Evolutionary conservation across 75 land plant species (phyloP).

Genomic region (Picea sitchensis): DNA sequence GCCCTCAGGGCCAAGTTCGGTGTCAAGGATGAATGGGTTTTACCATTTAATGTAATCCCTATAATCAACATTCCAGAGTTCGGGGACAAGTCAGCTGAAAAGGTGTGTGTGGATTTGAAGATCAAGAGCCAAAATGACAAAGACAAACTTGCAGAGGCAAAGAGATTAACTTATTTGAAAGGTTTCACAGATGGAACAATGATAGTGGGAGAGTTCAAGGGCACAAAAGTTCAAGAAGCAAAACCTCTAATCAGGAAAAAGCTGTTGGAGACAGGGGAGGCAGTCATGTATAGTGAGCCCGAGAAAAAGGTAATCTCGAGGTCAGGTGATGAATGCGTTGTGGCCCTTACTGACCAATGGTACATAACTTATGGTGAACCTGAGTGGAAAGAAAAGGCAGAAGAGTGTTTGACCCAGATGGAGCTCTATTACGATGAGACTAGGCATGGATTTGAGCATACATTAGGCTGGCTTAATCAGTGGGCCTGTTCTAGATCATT

Average conservation of each 20-base stretch:
- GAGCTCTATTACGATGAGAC: slow-evolving; percentile 69
- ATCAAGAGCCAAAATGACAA: slow-evolving; percentile 92
- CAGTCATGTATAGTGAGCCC: slow-evolving; percentile 85
- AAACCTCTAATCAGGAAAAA: slow-evolving; percentile 68
- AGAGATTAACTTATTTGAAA: slow-evolving; percentile 70
- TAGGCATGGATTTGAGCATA: slow-evolving; percentile 77
- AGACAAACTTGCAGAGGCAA: slow-evolving; percentile 82
- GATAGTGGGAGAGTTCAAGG: slow-evolving; percentile 75
- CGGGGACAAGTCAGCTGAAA: slow-evolving; percentile 81
- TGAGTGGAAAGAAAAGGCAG: slow-evolving; percentile 63
- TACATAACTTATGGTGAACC: slow-evolving; percentile 81
- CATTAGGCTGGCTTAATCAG: slow-evolving; percentile 86
- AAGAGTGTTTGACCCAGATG: slow-evolving; percentile 68
- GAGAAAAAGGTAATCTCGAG: slow-evolving; percentile 91
- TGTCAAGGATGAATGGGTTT: slow-evolving; percentile 89
- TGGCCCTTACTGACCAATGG: slow-evolving; percentile 98
- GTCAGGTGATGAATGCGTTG: slow-evolving; percentile 96
- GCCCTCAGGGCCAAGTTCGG: slow-evolving; percentile 67
- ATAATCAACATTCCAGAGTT: slow-evolving; percentile 84
- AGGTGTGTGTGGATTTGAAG: slow-evolving; percentile 69
- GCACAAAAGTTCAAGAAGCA: slow-evolving; percentile 70
- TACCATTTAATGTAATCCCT: slow-evolving; percentile 78
- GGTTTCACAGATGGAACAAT: slow-evolving; percentile 89
- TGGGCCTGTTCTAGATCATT: slow-evolving; percentile 98
- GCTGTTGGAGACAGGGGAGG: slow-evolving; percentile 54